A percentile compares a stretch with the other conserved stretches of the same genome.
Evolutionary conservation across 768 basidiomycete species (phyloP).

Genomic region (Lenzites betulinus): DNA sequence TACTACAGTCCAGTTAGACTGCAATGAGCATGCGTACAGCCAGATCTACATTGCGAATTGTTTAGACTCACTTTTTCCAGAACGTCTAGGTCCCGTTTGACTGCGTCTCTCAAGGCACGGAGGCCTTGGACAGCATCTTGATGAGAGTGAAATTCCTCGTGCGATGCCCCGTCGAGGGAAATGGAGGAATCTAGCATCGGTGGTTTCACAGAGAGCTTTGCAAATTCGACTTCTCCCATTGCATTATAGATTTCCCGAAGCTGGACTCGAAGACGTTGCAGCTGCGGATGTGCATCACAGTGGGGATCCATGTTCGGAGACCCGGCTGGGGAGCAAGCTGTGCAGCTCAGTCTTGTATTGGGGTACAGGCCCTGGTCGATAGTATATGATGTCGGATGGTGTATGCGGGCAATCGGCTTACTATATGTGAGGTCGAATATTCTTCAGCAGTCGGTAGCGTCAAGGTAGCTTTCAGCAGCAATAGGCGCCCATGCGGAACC

Average conservation of each 20-base stretch:
- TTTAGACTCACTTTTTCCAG: slow-evolving; percentile 39
- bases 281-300: slow-evolving; percentile 30
- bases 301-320: no score
- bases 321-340: no score
- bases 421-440: no score
- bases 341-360: no score
- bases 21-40: background rate
- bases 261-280: slow-evolving; percentile 26
- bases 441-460: no score
- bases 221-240: slow-evolving; percentile 30
- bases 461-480: no score
- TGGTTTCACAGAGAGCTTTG: slow-evolving; percentile 20
- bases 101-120: slow-evolving; percentile 42
- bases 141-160: slow-evolving; percentile 15
- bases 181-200: slow-evolving; percentile 42
- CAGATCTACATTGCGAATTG: background rate
- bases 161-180: slow-evolving; percentile 15
- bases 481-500: no score
- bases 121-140: slow-evolving; percentile 40
- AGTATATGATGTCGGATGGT: no score
- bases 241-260: slow-evolving; percentile 30
- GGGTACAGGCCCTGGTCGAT: no score
- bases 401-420: no score
- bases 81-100: slow-evolving; percentile 45
- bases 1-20: slow-evolving; percentile 44